Evolutionary conservation across 257 asterid species (phyloP), one percentile per base, ranked within the genome.

Genomic region (Capsicum chinense): DNA sequence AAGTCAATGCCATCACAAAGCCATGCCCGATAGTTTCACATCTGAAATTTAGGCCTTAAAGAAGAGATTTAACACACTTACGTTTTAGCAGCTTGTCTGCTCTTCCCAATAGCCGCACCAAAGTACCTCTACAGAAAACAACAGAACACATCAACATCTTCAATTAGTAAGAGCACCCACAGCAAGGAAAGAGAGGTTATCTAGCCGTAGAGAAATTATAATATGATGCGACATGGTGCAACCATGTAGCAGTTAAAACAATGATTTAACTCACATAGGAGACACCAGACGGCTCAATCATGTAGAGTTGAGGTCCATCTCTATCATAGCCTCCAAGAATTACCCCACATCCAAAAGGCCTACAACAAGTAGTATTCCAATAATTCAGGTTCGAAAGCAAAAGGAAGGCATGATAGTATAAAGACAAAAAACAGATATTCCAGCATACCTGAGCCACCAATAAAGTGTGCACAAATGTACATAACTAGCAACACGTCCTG

Each of bases 1-100:
- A 48, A 48, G 9, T 50, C 44, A 50, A 0, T 14, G 9, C 14
- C 80, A 74, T 74, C 60, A 50, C 5, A 21, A 21, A 74, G 14
- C 14, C 13, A 50, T 0, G 4, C 14, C 14, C 10, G 7, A 50
- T 8, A 52, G 81, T 13, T 76, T 52, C 50, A 14, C 8, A 14
- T 7, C 64, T 54, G 50, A 54, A 67, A 21, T 68, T 16, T 69
- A 67, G 39, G 81, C 7, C 15, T 56, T 42, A 44, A 10, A 52
- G n/a, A 39, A 67, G 16, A 78, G 12, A 60, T 35, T 42, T 35
- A 54, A 54, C 85, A 52, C 73, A 91, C 94, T 93, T 86, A 95
- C 98, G 99, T 95, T 85, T 95, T 95, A 71, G 99, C 99, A 88
- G 99, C 99, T 89, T 95, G 99, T 90, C 95, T 91, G 66, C 97